Base-by-base conservation (phyloP, 1,139 yeast genomes). In the Pichia kudriavzevii region DNA sequence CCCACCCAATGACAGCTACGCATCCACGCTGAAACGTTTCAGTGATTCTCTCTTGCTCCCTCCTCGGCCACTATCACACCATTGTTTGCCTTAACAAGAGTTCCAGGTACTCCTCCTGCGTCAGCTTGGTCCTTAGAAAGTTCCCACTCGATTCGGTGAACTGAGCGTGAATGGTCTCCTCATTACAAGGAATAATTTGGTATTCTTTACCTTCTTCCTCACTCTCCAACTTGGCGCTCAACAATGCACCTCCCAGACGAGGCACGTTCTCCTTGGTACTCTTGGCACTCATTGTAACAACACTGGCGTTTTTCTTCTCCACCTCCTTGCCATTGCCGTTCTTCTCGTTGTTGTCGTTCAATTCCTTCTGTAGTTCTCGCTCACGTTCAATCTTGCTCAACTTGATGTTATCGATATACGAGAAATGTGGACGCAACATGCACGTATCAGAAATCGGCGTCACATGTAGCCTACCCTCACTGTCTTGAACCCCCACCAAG, bases 351-450 rank as follows among this genome's bases (percentile, higher is more conserved):
- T 18, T 23, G 13, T 36, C 41, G 26, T 42, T 24, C 64, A 64
- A 36, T 65, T 71, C 32, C 49, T 53, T 39, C 49, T 58, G 22
- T 63, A 64, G 32, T 65, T 72, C 41, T 53, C 55, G 43, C 53
- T 60, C 35, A 35, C 38, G 48, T 40, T 55, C 58, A 28, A 54
- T 52, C 42, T 63, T 66, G 53, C 56, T 59, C 45, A 51, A 55
- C 44, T 60, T 63, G 41, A 52, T 45, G 36, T 59, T 58, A 52
- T 82, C 94, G 35, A 87, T 74, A 53, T 87, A 83, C 45, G 69
- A 72, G 61, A 91, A 85, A 43, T 73, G 72, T 2, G 97, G 93
- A 49, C 95, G 69, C 44, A 91, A 57, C 57, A 88, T 97, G 0
- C 81, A 75, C 0, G 83, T 73, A 17, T 77, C 68, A 32, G 74